Evolutionary conservation across 768 basidiomycete species (phyloP), one percentile per base, ranked within the genome.

Genomic region (Erythrobasidium yunnanense): DNA sequence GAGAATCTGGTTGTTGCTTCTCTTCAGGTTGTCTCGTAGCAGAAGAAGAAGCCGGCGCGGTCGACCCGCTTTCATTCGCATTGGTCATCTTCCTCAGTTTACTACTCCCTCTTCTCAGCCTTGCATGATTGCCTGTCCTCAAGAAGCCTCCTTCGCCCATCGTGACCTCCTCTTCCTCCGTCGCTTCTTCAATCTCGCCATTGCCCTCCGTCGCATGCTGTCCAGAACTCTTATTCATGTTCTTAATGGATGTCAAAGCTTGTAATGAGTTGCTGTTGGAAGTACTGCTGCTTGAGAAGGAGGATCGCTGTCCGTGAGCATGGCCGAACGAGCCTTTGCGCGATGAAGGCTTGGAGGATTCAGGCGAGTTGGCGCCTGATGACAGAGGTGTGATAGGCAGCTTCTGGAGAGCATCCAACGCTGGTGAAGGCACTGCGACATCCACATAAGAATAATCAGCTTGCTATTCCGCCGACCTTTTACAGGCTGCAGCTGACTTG

Each of bases 101-200:
- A 5, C 56, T 34, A 46, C 56, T 58, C 7, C 56, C 56, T 8
- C 38, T 58, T 23, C 56, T 33, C 34, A 58, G 45, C 8, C 56
- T 35, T n/a, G n/a, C n/a, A 30, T 11, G 32, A 27, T 58, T 58
- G 2, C 56, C 56, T 13, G 56, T 58, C 7, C 56, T 20, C 38
- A 47, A 23, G 6, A 46, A n/a, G 11, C 38, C 38, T 11, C 11
- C 38, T n/a, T 42, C 56, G 4, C 56, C 56, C 50, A 22, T 30
- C 8, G 50, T 20, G 18, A 8, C 50, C 13, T 52, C 50, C 50
- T 20, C 50, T 22, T 58, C 56, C 4, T 35, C 38, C n/a, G 29
- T 30, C 20, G 35, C 56, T 45, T 58, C 56, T 2, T 58, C 56
- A 25, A 42, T 42, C 38, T 42, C 38, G 11, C 38, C 38, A 42